Conservation (phyloP, 768 basidiomycete species). For the Omphalotus guepiniiformis region DNA sequence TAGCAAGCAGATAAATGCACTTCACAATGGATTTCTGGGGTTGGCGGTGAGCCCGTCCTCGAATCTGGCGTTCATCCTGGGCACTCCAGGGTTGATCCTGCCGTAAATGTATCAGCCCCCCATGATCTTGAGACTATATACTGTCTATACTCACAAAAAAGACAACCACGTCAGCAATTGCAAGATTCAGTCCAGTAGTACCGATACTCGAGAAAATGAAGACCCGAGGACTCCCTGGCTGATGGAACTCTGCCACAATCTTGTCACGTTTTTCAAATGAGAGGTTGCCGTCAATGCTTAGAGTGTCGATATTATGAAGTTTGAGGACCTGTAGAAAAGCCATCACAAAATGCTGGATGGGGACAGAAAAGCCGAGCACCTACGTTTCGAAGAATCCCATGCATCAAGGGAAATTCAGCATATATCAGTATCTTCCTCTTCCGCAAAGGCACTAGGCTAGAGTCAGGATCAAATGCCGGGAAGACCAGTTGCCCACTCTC, state of each 20-base stretch:
- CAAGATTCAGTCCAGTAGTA: constrained; percentile 19
- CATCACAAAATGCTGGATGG: not conserved
- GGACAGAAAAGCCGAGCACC: not conserved
- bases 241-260: constrained; percentile 12
- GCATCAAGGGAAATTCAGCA: constrained; percentile 16
- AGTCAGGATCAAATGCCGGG: not conserved
- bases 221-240: constrained; percentile 6
- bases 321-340: not conserved
- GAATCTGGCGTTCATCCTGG: constrained; percentile 15
- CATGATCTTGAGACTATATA: no score
- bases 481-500: not conserved
- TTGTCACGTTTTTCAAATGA: constrained; percentile 10
- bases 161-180: constrained; percentile 17
- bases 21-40: constrained; percentile 12
- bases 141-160: constrained; percentile 19
- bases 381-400: constrained; percentile 16
- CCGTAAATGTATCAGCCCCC: not conserved
- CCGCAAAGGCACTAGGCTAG: no score
- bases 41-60: constrained; percentile 12
- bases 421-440: constrained; percentile 11
- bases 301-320: not conserved
- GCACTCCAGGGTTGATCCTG: constrained; percentile 17
- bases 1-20: constrained; percentile 10
- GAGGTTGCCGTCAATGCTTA: constrained; percentile 14
- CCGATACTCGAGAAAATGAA: constrained; percentile 22